Conservation (phyloP, 2,329 filamentous ascomycete genomes). For the Thyridium curvatum region DNA sequence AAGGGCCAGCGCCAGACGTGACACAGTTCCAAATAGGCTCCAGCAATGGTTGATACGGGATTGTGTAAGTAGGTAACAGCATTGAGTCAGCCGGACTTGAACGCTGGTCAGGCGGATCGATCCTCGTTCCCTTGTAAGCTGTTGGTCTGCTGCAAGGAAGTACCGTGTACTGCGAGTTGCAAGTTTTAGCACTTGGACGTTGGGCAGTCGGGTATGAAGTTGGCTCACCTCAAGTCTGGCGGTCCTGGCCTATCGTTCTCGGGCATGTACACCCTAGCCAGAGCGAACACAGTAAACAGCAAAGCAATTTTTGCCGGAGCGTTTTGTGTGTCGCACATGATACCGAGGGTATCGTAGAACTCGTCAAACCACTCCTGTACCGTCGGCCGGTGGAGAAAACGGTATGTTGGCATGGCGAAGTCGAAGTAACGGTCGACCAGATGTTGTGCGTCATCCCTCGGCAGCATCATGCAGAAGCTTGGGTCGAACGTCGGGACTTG, state of each 20-base stretch:
- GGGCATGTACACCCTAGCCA: conserved; percentile 2
- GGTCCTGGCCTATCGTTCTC: not conserved
- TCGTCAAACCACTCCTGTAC: conserved; percentile 29
- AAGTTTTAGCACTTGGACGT: not conserved
- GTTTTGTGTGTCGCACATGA: conserved; percentile 20
- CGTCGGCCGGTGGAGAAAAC: conserved; percentile 28
- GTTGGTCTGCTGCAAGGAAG: conserved; percentile 28
- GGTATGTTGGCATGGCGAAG: conserved; percentile 26
- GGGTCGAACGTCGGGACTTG: conserved; percentile 21
- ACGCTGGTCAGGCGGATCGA: conserved; percentile 29
- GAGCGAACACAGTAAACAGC: conserved; percentile 2
- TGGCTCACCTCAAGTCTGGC: not conserved
- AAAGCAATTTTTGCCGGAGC: conserved; percentile 1
- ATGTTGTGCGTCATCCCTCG: conserved; percentile 10
- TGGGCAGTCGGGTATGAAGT: no score
- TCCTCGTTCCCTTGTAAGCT: conserved; percentile 29
- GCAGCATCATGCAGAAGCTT: conserved; percentile 30
- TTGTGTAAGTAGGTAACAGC: conserved; percentile 34
- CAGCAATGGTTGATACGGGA: conserved; percentile 42
- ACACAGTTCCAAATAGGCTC: conserved; percentile 35
- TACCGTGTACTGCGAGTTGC: conserved; percentile 16
- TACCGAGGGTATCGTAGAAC: conserved; percentile 33
- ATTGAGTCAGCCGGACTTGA: conserved; percentile 33
- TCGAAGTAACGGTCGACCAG: conserved; percentile 28
- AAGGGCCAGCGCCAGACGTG: conserved; percentile 29